A percentile compares a stretch with the other conserved stretches of the same genome.
phyloP scores from a whole-genome alignment of 1,139 yeast species.

The Starmera stellimalicola region DNA sequence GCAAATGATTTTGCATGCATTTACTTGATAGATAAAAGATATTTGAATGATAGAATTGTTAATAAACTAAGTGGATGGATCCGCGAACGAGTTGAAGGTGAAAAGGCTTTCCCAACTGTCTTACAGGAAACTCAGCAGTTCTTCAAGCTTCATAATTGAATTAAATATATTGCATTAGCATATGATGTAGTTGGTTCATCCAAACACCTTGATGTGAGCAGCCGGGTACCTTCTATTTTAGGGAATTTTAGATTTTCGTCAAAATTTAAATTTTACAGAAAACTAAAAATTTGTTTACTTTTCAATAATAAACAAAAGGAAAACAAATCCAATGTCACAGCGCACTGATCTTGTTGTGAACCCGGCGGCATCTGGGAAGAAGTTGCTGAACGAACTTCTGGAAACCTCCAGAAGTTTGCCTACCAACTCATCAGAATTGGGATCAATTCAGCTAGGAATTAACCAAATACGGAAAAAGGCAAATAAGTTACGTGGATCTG shows the following conservation, averaged over 20 bases:
- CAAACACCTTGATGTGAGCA: no score
- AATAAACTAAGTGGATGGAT: constrained; percentile 77
- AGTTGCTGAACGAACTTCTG: constrained; percentile 38
- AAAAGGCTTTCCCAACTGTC: constrained; percentile 10
- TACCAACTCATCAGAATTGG: constrained; percentile 51
- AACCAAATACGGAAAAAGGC: constrained; percentile 72
- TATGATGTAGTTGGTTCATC: no score
- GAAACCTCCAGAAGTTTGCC: constrained; percentile 70
- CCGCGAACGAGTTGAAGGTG: constrained; percentile 28
- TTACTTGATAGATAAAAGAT: constrained; percentile 63
- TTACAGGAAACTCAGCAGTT: constrained; percentile 10
- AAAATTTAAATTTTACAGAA: no score
- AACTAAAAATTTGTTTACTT: no score
- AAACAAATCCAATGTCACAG: background rate
- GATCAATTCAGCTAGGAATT: constrained; percentile 66
- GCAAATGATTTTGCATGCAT: constrained; percentile 72
- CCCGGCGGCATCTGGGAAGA: constrained; percentile 23
- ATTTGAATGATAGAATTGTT: constrained; percentile 37
- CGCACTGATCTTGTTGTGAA: constrained; percentile 1
- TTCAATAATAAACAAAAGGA: no score
- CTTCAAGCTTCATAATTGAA: constrained; percentile 4
- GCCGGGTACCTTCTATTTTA: no score
- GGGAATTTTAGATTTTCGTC: no score
- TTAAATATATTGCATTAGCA: background rate
- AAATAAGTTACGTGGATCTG: constrained; percentile 43